Evolutionary conservation across 805 yeast species (phyloP), one percentile per base, ranked within the genome.

Genomic region (Zygoascus bituminiphila): DNA sequence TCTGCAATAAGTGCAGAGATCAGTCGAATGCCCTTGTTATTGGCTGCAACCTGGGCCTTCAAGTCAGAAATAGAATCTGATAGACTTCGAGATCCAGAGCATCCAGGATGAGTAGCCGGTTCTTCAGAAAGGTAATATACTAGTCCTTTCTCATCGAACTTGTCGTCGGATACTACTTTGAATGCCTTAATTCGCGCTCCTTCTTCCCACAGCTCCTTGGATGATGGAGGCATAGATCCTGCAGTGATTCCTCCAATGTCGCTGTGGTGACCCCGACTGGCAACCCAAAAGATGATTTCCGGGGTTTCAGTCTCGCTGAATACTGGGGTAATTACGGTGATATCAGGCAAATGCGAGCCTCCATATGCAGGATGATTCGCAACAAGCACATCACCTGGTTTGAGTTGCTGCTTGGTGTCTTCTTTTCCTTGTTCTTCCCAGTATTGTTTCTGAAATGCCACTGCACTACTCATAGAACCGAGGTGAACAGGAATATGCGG

Each of bases 211-310:
- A 91, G 67, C 51, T 81, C 80, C 58, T 81, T 86, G 1, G 96
- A 87, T 60, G 84, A 81, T 8, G 96, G 95, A 14, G 97, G 96
- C 88, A 89, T 88, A 0, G 95, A 84, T 1, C 97, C 97, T 0
- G 97, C 95, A 31, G 87, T 67, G 50, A 83, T 78, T 12, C 95
- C 94, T 15, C 98, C 97, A 60, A 91, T 89, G 65, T 89, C 98
- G 5, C 96, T 89, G 67, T 91, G 98, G 66, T 89, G 98, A 1
- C 96, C 97, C 54, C 98, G 74, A 0, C 95, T 82, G 0, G 97
- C 98, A 12, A 87, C 88, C 72, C 87, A 89, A 63, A 89, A 89
- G 23, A 88, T 77, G 31, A 87, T 74, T n/a, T 54, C 59, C 46
- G 70, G 64, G 5, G 71, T 75, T 39, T 68, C 72, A 12, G 33